Percentiles rank a stretch among this genome's conserved stretches.
Conservation (phyloP, 805 yeast genomes). For the Candida ulmi region DNA sequence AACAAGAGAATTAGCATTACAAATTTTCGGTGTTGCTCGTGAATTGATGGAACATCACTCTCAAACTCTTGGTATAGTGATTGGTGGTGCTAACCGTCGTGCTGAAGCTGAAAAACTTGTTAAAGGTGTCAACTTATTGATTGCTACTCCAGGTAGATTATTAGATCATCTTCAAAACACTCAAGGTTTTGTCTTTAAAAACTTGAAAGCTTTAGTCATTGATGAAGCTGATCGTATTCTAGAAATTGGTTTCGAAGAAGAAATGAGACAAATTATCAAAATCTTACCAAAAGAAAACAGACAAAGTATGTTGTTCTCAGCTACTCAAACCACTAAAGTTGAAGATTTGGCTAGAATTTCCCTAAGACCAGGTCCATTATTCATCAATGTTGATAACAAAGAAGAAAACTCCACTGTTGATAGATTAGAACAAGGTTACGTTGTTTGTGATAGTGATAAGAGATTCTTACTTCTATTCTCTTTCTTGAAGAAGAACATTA, state of each 20-base stretch:
- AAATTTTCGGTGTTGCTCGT: slow-evolving; percentile 95
- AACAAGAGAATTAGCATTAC: slow-evolving; percentile 95
- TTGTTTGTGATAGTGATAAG: slow-evolving; percentile 94
- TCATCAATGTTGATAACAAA: slow-evolving; percentile 87
- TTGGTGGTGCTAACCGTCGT: slow-evolving; percentile 97
- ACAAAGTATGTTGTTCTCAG: slow-evolving; percentile 97
- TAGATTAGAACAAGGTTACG: slow-evolving; percentile 97
- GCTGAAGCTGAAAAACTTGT: slow-evolving; percentile 93
- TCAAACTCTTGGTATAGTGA: slow-evolving; percentile 93
- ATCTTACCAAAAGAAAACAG: slow-evolving; percentile 89
- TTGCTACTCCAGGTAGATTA: slow-evolving; percentile 97
- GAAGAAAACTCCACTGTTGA: slow-evolving; percentile 87
- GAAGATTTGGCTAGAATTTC: slow-evolving; percentile 98
- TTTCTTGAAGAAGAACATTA: slow-evolving; percentile 85
- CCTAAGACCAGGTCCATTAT: slow-evolving; percentile 85
- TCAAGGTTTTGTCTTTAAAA: slow-evolving; percentile 87
- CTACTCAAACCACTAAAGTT: slow-evolving; percentile 98
- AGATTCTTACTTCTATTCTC: slow-evolving; percentile 87
- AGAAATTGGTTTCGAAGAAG: slow-evolving; percentile 98
- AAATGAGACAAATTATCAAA: slow-evolving; percentile 94
- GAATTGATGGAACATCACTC: slow-evolving; percentile 80
- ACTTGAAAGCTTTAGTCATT: slow-evolving; percentile 86
- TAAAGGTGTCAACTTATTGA: slow-evolving; percentile 88
- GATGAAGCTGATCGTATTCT: slow-evolving; percentile 98
- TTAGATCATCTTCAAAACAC: slow-evolving; percentile 97